Percentiles rank a stretch among this genome's conserved stretches.
Evolutionary conservation across 2,329 filamentous ascomycete species (phyloP).

Genomic region (Talaromyces rugulosus): DNA sequence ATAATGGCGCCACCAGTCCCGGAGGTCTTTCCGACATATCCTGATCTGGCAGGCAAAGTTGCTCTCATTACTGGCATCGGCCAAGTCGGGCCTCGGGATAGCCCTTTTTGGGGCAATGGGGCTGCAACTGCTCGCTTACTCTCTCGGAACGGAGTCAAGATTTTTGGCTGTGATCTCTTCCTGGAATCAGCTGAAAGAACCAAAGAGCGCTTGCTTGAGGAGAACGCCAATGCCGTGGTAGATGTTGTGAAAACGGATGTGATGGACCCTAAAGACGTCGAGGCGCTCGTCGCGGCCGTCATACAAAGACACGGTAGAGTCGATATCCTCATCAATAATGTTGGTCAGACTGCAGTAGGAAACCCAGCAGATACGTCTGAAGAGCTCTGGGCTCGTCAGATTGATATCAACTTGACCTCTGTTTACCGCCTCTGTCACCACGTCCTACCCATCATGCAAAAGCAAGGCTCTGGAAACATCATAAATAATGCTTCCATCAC

Average conservation of each 20-base stretch:
- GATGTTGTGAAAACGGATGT: conserved; percentile 46
- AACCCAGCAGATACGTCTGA: conserved; percentile 47
- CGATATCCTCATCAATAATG: conserved; percentile 59
- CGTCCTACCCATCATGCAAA: conserved; percentile 32
- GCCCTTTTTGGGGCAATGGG: conserved; percentile 2
- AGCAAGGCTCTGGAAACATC: conserved; percentile 29
- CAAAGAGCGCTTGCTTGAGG: conserved; percentile 34
- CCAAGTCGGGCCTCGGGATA: conserved; percentile 21
- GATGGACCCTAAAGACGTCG: conserved; percentile 51
- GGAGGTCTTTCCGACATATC: neutral
- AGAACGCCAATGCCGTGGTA: conserved; percentile 25
- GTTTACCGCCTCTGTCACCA: conserved; percentile 32
- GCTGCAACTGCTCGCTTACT: conserved; percentile 31
- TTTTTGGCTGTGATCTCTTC: conserved; percentile 50
- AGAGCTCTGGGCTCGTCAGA: conserved; percentile 49
- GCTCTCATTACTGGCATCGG: conserved; percentile 8
- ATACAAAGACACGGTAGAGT: conserved; percentile 51
- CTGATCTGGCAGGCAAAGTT: conserved; percentile 12
- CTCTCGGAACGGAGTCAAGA: conserved; percentile 44
- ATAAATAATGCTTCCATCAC: conserved; percentile 42
- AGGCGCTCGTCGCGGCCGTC: conserved; percentile 49
- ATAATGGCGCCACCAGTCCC: neutral
- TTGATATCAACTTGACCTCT: conserved; percentile 38
- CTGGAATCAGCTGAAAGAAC: conserved; percentile 37
- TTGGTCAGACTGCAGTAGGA: conserved; percentile 53